These are phyloP conservation scores for Aspergillus sp. DNA, from an alignment of 2,329 filamentous ascomycete genomes.

Conservation along the genomic window DNA sequence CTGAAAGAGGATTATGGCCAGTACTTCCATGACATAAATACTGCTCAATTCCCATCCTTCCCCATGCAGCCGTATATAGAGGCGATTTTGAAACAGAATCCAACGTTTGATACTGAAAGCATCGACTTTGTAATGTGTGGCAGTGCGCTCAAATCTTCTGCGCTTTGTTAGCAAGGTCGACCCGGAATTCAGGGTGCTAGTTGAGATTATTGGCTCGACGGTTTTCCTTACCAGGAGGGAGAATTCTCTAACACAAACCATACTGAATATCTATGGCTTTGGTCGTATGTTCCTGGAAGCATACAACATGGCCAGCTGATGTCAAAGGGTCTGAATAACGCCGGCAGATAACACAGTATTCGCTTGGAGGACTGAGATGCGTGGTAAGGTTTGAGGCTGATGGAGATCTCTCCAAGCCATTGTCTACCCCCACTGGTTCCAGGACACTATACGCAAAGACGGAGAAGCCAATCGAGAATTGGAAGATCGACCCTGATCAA, in stretches of 20 bases:
- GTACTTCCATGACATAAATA: conserved; percentile 40
- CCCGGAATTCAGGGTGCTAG: conserved; percentile 49
- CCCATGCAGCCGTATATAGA: conserved; percentile 41
- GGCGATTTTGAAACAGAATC: conserved; percentile 34
- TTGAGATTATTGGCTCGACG: conserved; percentile 49
- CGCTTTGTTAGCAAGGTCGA: conserved; percentile 44
- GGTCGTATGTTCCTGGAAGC: conserved; percentile 60
- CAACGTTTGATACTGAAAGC: conserved; percentile 23
- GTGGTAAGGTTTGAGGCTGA: conserved; percentile 53
- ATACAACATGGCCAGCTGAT: conserved; percentile 54
- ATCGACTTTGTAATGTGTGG: conserved; percentile 54
- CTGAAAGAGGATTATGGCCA: conserved; percentile 38
- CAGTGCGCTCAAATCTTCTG: conserved; percentile 54
- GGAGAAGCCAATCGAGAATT: no score
- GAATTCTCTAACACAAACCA: conserved; percentile 50
- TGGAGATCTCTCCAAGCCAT: conserved; percentile 40
- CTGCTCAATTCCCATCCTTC: conserved; percentile 27
- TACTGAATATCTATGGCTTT: conserved; percentile 51
- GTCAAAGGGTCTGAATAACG: conserved; percentile 52
- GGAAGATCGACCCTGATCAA: no score
- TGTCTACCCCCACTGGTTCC: no score
- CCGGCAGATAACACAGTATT: conserved; percentile 54
- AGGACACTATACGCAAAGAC: no score
- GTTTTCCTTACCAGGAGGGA: conserved; percentile 58
- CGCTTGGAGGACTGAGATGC: conserved; percentile 46